A percentile compares a stretch with the other conserved stretches of the same genome.
These are phyloP conservation scores for Microascus cirrosus DNA, from an alignment of 2,329 filamentous ascomycete genomes.

Conservation along the genomic window DNA sequence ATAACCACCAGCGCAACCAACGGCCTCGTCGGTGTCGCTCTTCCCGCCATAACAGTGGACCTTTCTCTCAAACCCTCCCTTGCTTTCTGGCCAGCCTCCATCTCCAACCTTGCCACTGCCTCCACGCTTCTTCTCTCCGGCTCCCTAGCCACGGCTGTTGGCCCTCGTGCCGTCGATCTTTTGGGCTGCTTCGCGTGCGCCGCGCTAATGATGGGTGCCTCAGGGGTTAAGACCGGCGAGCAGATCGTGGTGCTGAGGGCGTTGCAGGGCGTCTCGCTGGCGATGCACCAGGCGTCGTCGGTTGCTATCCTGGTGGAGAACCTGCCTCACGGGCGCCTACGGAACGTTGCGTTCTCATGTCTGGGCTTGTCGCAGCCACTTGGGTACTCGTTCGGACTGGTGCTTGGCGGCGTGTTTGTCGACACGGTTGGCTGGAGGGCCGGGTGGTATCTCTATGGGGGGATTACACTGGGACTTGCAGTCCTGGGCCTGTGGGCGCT, in stretches of 20 bases:
- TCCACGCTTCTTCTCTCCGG: constrained; percentile 25
- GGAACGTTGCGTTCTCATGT: constrained; percentile 30
- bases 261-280: constrained; percentile 24
- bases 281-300: constrained; percentile 22
- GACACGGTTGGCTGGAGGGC: constrained; percentile 35
- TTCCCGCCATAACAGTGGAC: constrained; percentile 27
- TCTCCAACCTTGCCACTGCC: constrained; percentile 21
- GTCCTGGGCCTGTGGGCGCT: constrained; percentile 22
- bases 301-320: constrained; percentile 21
- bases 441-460: constrained; percentile 29
- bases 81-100: constrained; percentile 27
- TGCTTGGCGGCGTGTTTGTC: constrained; percentile 35
- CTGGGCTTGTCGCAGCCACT: constrained; percentile 33
- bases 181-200: constrained; percentile 19
- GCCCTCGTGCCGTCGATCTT: constrained; percentile 19
- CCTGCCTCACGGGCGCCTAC: constrained; percentile 17
- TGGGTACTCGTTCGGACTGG: constrained; percentile 37
- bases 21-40: constrained; percentile 24
- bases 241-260: constrained; percentile 25
- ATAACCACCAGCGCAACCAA: constrained; percentile 15
- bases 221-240: constrained; percentile 15
- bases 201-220: constrained; percentile 18
- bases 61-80: constrained; percentile 19
- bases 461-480: constrained; percentile 22
- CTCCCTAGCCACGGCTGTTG: constrained; percentile 24